Conservation (phyloP, 176 grass and related monocot genomes). For the Musa beccarii region DNA sequence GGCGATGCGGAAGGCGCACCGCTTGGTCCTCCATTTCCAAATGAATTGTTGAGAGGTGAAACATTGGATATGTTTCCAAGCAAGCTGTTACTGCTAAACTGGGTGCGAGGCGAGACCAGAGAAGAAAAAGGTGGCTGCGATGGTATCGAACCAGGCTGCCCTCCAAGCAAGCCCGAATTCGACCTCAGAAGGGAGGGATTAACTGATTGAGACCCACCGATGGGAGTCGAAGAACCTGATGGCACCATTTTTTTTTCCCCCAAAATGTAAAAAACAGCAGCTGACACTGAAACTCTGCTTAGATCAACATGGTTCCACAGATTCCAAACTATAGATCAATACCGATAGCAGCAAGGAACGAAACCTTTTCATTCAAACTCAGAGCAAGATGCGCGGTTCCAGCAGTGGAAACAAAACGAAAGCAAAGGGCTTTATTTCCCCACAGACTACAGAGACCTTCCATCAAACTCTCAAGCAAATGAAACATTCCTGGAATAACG, state of each 20-base stretch:
- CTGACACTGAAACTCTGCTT: constrained; percentile 4
- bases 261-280: constrained; percentile 8
- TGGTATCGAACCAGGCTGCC: constrained; percentile 22
- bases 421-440: constrained; percentile 1
- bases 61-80: constrained; percentile 60
- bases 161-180: constrained; percentile 59
- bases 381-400: background rate
- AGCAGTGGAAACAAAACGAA: background rate
- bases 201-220: constrained; percentile 53
- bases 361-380: background rate
- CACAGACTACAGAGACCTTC: constrained; percentile 11
- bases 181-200: constrained; percentile 66
- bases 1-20: constrained; percentile 25
- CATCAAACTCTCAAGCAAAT: constrained; percentile 1
- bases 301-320: constrained; percentile 9
- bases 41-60: constrained; percentile 53
- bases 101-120: constrained; percentile 54
- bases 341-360: background rate
- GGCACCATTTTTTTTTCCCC: constrained; percentile 48
- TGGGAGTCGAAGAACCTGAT: constrained; percentile 66
- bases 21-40: constrained; percentile 34
- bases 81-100: constrained; percentile 53
- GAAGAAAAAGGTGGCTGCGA: constrained; percentile 72
- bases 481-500: constrained; percentile 7
- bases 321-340: background rate